Evolutionary conservation across 225 moss, liverwort and hornwort genomes (phyloP).

Genomic region (Bryum argenteum): DNA sequence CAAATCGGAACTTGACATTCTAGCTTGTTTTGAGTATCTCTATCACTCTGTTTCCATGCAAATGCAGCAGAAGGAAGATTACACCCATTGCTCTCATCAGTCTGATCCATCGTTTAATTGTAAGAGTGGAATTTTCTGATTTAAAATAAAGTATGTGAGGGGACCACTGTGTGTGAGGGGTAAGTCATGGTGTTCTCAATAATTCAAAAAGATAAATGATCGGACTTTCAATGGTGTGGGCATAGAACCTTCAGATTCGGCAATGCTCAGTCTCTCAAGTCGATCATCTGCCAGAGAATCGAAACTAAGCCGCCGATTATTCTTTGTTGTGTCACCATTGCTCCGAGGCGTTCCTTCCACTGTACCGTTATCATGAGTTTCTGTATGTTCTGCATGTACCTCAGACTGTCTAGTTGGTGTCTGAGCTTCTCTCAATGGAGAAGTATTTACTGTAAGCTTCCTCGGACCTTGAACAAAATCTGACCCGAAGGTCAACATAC

Average conservation of each 20-base stretch:
- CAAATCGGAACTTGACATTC: neutral
- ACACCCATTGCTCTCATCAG: neutral
- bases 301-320: conserved; percentile 59
- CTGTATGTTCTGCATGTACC: conserved; percentile 56
- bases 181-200: neutral
- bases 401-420: conserved; percentile 66
- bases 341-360: conserved; percentile 67
- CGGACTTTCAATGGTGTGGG: neutral
- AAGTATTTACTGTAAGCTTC: conserved; percentile 53
- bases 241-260: conserved; percentile 69
- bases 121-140: neutral
- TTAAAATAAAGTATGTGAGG: too few species aligned
- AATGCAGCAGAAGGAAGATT: conserved; percentile 12
- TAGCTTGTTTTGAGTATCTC: neutral
- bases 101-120: neutral
- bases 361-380: conserved; percentile 70
- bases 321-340: conserved; percentile 66
- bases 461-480: conserved; percentile 70
- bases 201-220: neutral
- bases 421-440: conserved; percentile 65
- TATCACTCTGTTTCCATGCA: neutral
- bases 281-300: conserved; percentile 68
- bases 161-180: too few species aligned
- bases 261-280: conserved; percentile 66
- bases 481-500: conserved; percentile 70